These are phyloP conservation scores for Bipolaris sorokiniana DNA, from an alignment of 2,329 filamentous ascomycete species.

Conservation along the genomic window DNA sequence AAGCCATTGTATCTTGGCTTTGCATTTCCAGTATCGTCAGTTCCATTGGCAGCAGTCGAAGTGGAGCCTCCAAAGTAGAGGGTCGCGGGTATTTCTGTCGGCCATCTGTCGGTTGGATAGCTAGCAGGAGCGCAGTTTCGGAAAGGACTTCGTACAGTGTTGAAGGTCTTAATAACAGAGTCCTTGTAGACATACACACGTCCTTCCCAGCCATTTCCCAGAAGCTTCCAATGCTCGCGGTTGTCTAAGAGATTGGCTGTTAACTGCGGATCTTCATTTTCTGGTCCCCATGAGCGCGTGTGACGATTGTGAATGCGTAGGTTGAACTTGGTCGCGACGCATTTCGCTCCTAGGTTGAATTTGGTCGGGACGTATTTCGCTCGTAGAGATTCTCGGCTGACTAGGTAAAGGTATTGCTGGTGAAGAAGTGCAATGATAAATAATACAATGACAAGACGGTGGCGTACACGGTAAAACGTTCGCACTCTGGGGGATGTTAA, in stretches of 20 bases:
- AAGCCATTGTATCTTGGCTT: slow-evolving; percentile 15
- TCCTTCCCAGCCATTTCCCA: slow-evolving; percentile 37
- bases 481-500: slow-evolving; percentile 14
- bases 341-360: slow-evolving; percentile 30
- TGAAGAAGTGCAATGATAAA: slow-evolving; percentile 23
- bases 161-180: slow-evolving; percentile 38
- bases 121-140: slow-evolving; percentile 30
- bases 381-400: slow-evolving; percentile 25
- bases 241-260: slow-evolving; percentile 29
- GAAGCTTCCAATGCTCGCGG: slow-evolving; percentile 23
- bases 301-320: background rate
- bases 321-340: slow-evolving; percentile 26
- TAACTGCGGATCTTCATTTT: slow-evolving; percentile 17
- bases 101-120: slow-evolving; percentile 25
- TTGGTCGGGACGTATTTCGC: slow-evolving; percentile 33
- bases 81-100: slow-evolving; percentile 38
- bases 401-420: slow-evolving; percentile 27
- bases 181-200: slow-evolving; percentile 29
- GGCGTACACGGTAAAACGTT: slow-evolving; percentile 10
- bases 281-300: slow-evolving; percentile 1
- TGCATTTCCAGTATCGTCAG: background rate
- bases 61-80: slow-evolving; percentile 23
- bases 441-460: slow-evolving; percentile 22
- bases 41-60: background rate
- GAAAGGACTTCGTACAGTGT: slow-evolving; percentile 31